Evolutionary conservation across 164 flowering plant genomes (phyloP), one percentile per base, ranked within the genome.

Genomic region (Santalum album): DNA sequence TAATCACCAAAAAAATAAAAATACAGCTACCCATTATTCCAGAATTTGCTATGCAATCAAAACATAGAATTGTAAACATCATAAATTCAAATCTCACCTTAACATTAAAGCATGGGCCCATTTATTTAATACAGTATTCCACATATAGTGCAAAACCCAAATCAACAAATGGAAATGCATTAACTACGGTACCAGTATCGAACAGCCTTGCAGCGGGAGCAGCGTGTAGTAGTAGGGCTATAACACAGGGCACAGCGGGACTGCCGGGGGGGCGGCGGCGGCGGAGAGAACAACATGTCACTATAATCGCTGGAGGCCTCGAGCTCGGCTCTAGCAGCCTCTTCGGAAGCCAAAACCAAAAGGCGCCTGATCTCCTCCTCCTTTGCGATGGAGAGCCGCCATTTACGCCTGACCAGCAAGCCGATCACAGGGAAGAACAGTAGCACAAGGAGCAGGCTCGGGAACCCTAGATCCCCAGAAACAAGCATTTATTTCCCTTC

Each of bases 171-270:
- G 3, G n/a, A 59, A 29, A 19, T 10, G 20, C 10, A 27, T 2
- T 38, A 14, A 51, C 10, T 24, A 9, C 57, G 75, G 17, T 65
- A 86, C 95, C 95, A 86, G 62, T 86, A 83, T 17, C 75, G 67
- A 59, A 79, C 83, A 2, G 77, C 73, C 64, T 86, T 86, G 76
- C 90, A 86, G 15, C 75, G 75, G 18, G 87, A 56, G 36, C 95
- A 86, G 34, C 95, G 74, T 6, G 80, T 76, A 16, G 87, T 78
- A 39, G 95, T 79, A n/a, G 87, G 81, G 40, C 43, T 58, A 46
- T 47, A 76, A 60, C 95, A 83, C 19, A 79, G 71, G 6, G 84
- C 84, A 26, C 90, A 83, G 56, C 72, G 73, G 60, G 49, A 59
- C 42, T 45, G 53, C n/a, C 2, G 26, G 21, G 51, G 42, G 9